Base-by-base conservation (phyloP, 805 yeast species). In the Torulaspora indica region DNA sequence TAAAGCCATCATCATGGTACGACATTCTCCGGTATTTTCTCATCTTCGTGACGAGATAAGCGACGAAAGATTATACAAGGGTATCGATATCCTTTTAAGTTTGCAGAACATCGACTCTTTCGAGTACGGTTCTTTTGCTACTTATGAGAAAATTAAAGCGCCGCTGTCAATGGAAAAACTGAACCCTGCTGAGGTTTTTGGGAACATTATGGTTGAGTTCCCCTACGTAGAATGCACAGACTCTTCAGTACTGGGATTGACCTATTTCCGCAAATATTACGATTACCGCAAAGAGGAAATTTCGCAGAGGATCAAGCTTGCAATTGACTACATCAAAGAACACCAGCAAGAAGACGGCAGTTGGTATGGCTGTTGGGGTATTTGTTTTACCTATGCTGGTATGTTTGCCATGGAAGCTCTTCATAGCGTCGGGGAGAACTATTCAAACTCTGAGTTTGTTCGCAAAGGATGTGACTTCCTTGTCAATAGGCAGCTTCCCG, bases 311-410 rank as follows among this genome's bases (percentile, higher is more conserved):
- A 85, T 93, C 36, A 71, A 76, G 3, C 73, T 79, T 42, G 98
- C 96, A 0, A 74, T 87, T 12, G 64, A 74, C 3, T 93, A 83
- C 57, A 85, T 93, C 35, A 77, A 76, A 39, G 64, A 70, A 2
- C 77, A 77, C 2, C 98, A 93, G 64, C 70, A 72, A 35, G 57
- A 59, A 0, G 96, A 93, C 64, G 99, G 99, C 0, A 81, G 95
- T 10, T 93, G 98, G 98, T 95, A 90, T 63, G 99, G 99, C 1
- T 81, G 88, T 32, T 93, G 99, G 99, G 99, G 98, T 29, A 82
- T 93, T 4, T 93, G 99, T 61, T 89, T 75, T 61, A 86, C 96
- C 0, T 93, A 93, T 64, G 98, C 98, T 0, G 85, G 89, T 1
- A 93, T 93, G 98, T 93, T 93, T 76, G 99, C 99, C 0, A 66